Base-by-base conservation (phyloP, 2,329 filamentous ascomycete genomes). In the Diaporthe caulivora region DNA sequence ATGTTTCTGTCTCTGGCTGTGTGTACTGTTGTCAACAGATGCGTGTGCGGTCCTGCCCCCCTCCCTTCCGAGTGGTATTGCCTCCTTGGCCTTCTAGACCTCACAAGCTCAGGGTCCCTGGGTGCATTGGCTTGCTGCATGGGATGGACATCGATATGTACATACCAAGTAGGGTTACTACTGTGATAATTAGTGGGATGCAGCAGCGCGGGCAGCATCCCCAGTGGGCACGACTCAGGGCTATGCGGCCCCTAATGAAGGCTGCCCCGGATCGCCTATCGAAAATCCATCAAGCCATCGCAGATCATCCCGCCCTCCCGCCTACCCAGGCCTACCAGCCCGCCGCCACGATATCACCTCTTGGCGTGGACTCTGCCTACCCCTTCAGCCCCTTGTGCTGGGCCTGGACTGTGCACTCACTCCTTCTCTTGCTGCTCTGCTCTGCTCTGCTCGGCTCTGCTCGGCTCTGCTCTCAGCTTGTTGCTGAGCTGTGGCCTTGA, bases 211-310 rank as follows among this genome's bases (percentile, higher is more conserved):
- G 37, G 37, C 57, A 29, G 57, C 57, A 42, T 29, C n/a, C 57
- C 24, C 29, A 10, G 60, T 65, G 60, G 60, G 29, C 60, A 65
- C 42, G 60, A 65, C 2, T 37, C 60, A 65, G 26, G 42, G 42
- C 60, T 10, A 31, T 49, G 60, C 21, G 49, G 60, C 42, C 60
- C 31, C 26, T 65, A 65, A 49, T 49, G 42, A 34, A 31, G 42
- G 60, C 29, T 49, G 60, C 42, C 60, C 62, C 62, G 62, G 62
- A 67, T 67, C 62, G 62, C 62, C 62, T 40, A 67, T 67, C 62
- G 62, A 67, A 21, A 67, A 67, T 67, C 62, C 44, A 67, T 53
- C 62, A 67, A 67, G 62, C 62, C 62, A 67, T 67, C 62, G 62
- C 62, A 67, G 62, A 67, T 67, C 62, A 40, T 67, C 62, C 62